Conservation (phyloP, 75 land plant genomes). For the Chamaecyparis obtusa region DNA sequence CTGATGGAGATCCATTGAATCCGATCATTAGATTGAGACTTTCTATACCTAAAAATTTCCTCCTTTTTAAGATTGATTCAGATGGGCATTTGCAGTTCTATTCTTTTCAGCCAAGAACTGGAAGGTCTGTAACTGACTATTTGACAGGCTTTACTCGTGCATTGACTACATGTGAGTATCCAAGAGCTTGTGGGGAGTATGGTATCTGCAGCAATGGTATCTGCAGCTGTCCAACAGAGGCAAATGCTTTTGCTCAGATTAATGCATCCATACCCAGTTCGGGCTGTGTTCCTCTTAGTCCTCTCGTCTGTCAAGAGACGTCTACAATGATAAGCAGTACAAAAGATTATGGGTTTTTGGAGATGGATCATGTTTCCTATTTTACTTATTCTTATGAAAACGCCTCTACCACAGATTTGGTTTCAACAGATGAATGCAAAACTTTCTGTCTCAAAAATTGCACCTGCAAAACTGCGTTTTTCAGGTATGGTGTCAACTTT, state of each 20-base stretch:
- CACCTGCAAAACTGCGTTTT: constrained; percentile 39
- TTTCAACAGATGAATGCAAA: constrained; percentile 26
- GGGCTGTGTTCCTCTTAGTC: background rate
- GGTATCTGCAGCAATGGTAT: constrained; percentile 20
- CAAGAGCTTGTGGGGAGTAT: constrained; percentile 28
- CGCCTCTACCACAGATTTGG: background rate
- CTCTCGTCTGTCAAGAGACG: background rate
- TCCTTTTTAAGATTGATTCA: background rate
- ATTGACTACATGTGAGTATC: constrained; percentile 1
- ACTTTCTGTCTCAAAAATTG: constrained; percentile 29
- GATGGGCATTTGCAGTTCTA: constrained; percentile 9
- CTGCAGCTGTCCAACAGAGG: constrained; percentile 15
- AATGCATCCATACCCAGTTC: background rate
- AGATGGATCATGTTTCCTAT: constrained; percentile 14
- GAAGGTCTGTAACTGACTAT: background rate
- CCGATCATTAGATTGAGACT: background rate
- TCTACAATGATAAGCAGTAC: too few relatives aligned
- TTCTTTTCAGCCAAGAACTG: background rate
- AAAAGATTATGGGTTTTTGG: constrained; percentile 10
- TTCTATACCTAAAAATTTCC: background rate
- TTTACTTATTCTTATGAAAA: constrained; percentile 11
- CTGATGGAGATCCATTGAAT: background rate
- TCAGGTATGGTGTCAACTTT: constrained; percentile 6
- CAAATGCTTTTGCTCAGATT: background rate
- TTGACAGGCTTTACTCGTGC: background rate